phyloP scores from a whole-genome alignment of 2,329 filamentous ascomycete species.

The Alternaria angustiovoidea region DNA sequence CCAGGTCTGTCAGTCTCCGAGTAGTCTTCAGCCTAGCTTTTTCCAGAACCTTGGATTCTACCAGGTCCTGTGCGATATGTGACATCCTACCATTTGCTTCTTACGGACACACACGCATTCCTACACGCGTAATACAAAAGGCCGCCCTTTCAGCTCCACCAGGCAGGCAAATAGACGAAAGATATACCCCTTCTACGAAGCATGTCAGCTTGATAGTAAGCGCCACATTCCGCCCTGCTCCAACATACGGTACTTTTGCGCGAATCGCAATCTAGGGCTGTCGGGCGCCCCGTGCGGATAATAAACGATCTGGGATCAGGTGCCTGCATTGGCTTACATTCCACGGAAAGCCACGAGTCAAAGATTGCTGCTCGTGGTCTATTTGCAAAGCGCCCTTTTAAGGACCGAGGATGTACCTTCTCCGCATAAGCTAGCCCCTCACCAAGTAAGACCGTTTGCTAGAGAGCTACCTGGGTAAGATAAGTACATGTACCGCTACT shows the following conservation, averaged over 20 bases:
- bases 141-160: neutral
- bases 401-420: constrained; percentile 17
- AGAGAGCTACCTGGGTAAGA: neutral
- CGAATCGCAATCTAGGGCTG: neutral
- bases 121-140: neutral
- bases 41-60: neutral
- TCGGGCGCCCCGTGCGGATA: neutral
- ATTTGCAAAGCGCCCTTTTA: neutral
- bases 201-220: neutral
- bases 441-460: neutral
- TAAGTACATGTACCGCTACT: neutral
- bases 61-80: neutral
- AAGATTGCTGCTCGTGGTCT: neutral
- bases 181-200: neutral
- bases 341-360: neutral
- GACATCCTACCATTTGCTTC: constrained; percentile 5
- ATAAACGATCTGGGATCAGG: neutral
- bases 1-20: neutral
- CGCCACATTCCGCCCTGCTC: neutral
- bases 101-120: constrained; percentile 2
- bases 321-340: neutral
- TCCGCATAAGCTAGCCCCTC: constrained; percentile 4
- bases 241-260: neutral
- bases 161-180: neutral
- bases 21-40: neutral